Evolutionary conservation across 2,329 filamentous ascomycete species (phyloP).

Genomic region (Emergomyces africanus): DNA sequence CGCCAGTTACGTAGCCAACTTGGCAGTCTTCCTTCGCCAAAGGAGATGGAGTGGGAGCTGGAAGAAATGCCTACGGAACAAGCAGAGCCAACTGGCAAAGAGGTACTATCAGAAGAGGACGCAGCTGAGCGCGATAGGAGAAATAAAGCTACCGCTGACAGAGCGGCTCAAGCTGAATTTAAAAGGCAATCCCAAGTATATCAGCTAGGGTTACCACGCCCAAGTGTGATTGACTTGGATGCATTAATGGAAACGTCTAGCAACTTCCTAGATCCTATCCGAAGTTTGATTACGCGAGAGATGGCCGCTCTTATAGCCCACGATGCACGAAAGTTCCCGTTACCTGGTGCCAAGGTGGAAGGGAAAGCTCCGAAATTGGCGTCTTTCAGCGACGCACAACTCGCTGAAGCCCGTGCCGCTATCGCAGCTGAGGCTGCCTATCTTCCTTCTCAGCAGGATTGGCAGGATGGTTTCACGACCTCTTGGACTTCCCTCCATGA

Average conservation of each 20-base stretch:
- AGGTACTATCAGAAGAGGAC: constrained; percentile 50
- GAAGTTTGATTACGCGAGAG: constrained; percentile 61
- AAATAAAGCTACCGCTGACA: constrained; percentile 49
- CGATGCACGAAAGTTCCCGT: constrained; percentile 62
- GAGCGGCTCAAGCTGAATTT: constrained; percentile 56
- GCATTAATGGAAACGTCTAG: constrained; percentile 53
- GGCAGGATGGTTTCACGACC: constrained; percentile 37
- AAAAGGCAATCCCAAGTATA: constrained; percentile 82
- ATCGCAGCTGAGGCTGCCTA: constrained; percentile 56
- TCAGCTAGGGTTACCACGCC: constrained; percentile 69
- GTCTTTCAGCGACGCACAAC: constrained; percentile 54
- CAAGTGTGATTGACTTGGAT: constrained; percentile 57
- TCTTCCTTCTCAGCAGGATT: constrained; percentile 37
- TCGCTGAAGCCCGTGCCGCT: constrained; percentile 64
- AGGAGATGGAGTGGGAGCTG: constrained; percentile 87
- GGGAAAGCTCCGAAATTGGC: constrained; percentile 49
- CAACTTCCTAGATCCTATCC: constrained; percentile 48
- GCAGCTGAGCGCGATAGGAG: constrained; percentile 64
- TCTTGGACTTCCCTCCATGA: constrained; percentile 40
- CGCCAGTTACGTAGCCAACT: constrained; percentile 52
- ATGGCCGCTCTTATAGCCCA: constrained; percentile 67
- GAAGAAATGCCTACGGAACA: constrained; percentile 73
- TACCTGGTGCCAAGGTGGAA: constrained; percentile 54
- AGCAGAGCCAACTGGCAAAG: constrained; percentile 41
- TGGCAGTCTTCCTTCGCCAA: constrained; percentile 78